These are phyloP conservation scores for Dactylellina sp. DNA, from an alignment of 2,329 filamentous ascomycete species.

Conservation along the genomic window DNA sequence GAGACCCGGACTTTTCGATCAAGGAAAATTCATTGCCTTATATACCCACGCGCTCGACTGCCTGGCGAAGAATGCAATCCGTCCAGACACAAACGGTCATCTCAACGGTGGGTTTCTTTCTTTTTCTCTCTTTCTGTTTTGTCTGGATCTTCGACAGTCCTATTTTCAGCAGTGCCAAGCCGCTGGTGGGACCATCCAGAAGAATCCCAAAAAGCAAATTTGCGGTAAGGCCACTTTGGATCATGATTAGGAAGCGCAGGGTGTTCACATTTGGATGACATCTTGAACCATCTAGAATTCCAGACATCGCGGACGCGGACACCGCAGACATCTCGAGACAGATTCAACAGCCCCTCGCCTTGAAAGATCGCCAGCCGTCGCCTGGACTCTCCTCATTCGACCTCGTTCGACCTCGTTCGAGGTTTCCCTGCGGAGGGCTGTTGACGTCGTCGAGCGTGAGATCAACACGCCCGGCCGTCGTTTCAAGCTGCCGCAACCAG, in stretches of 20 bases:
- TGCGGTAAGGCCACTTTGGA: no score
- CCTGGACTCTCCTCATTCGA: background rate
- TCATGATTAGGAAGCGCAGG: no score
- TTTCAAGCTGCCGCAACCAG: conserved; percentile 53
- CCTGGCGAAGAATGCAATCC: no score
- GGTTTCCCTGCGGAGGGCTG: background rate
- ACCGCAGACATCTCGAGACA: background rate
- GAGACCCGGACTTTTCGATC: no score
- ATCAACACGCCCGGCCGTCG: conserved; percentile 35
- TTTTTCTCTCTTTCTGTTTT: no score
- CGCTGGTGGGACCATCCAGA: no score
- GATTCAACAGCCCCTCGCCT: background rate
- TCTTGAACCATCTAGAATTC: no score
- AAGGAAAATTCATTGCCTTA: conserved; percentile 21
- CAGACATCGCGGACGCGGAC: no score
- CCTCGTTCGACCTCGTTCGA: background rate
- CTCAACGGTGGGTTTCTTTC: conserved; percentile 7
- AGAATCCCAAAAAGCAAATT: conserved; percentile 3
- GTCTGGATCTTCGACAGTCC: no score
- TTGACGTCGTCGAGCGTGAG: conserved; percentile 8
- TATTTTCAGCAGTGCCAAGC: conserved; percentile 6
- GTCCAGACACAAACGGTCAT: background rate
- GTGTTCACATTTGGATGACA: no score
- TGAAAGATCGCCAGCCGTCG: background rate
- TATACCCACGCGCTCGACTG: no score